Percentiles rank a stretch among this genome's conserved stretches.
Conservation (phyloP, 495 filamentous ascomycete species). For the Hamigera avellanea region DNA sequence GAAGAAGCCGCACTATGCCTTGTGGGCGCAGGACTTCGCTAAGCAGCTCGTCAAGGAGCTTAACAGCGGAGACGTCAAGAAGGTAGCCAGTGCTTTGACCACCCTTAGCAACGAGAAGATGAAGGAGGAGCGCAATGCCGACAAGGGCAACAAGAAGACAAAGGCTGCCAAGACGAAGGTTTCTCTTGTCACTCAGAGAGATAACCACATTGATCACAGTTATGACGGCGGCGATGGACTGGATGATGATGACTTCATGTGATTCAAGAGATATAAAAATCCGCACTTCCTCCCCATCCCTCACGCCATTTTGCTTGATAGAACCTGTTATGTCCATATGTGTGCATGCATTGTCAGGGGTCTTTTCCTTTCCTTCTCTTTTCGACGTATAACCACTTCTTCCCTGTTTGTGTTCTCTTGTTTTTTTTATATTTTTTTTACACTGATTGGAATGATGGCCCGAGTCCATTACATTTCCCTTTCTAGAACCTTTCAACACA, state of each 20-base stretch:
- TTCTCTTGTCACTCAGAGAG: constrained; percentile 57
- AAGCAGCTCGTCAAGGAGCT: constrained; percentile 84
- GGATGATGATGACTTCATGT: constrained; percentile 64
- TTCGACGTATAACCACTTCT: constrained; percentile 1
- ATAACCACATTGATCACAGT: constrained; percentile 61
- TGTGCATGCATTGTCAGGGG: constrained; percentile 1
- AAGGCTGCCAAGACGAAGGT: constrained; percentile 94
- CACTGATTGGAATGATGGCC: too few species aligned
- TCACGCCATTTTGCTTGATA: too few species aligned
- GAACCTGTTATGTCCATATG: constrained; percentile 1
- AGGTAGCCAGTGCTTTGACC: constrained; percentile 74
- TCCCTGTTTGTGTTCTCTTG: background rate
- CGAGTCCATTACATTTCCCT: too few species aligned
- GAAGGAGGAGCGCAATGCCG: constrained; percentile 92
- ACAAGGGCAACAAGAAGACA: constrained; percentile 92
- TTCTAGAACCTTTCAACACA: too few species aligned
- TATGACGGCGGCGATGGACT: constrained; percentile 68
- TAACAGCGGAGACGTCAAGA: constrained; percentile 86
- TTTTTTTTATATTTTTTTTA: too few species aligned
- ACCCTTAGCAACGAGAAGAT: constrained; percentile 93
- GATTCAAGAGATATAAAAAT: constrained; percentile 11
- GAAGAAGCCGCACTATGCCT: constrained; percentile 80
- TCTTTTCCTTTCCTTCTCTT: constrained; percentile 2
- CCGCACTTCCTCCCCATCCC: too few species aligned
- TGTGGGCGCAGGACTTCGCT: constrained; percentile 84